Conservation (phyloP, 306 rosid genomes). For the Castanea mollissima region DNA sequence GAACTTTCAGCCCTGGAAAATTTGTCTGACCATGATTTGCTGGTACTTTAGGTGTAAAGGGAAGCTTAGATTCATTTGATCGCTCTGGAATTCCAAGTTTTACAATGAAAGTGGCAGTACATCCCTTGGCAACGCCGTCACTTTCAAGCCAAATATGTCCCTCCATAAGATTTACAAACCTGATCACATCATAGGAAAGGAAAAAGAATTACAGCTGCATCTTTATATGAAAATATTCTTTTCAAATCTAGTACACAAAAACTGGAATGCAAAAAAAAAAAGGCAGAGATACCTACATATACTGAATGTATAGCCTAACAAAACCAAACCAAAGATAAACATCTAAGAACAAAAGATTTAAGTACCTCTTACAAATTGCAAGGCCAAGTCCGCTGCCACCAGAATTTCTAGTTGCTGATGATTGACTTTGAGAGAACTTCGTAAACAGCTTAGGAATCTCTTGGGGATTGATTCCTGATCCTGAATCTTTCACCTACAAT, state of each 20-base stretch:
- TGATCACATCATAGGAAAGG: constrained; percentile 36
- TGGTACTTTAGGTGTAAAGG: constrained; percentile 44
- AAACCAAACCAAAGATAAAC: constrained; percentile 8
- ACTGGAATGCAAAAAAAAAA: neutral
- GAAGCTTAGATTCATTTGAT: constrained; percentile 56
- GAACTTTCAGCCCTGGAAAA: constrained; percentile 78
- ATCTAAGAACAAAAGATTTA: constrained; percentile 14
- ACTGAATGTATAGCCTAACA: neutral
- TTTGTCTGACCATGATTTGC: constrained; percentile 54
- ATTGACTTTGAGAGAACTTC: constrained; percentile 77
- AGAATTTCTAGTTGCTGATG: constrained; percentile 59
- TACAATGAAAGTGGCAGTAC: constrained; percentile 69
- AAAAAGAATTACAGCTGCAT: constrained; percentile 11
- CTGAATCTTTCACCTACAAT: constrained; percentile 80
- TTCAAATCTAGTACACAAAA: neutral
- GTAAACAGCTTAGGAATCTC: constrained; percentile 84
- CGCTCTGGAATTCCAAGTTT: constrained; percentile 82
- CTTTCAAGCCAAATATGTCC: constrained; percentile 97
- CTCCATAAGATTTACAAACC: constrained; percentile 97
- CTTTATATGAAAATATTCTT: neutral
- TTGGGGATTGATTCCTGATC: constrained; percentile 81
- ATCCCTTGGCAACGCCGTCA: constrained; percentile 91
- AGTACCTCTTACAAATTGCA: constrained; percentile 86
- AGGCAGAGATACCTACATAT: neutral
- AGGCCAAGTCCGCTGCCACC: constrained; percentile 90